Conservation (phyloP, 768 basidiomycete species). For the Boletellus emodensis region DNA sequence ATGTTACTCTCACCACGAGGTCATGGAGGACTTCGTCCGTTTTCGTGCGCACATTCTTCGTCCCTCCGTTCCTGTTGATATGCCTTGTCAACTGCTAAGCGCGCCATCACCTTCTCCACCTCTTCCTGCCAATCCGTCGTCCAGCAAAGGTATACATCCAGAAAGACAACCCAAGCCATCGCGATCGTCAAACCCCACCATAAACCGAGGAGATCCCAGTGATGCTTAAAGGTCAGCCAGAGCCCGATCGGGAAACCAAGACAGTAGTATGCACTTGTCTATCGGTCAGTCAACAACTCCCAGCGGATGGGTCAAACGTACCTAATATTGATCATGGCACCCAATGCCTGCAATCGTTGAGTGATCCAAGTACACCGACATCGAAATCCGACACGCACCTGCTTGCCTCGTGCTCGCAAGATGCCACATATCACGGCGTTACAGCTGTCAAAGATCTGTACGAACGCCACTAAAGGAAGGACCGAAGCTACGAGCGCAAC, state of each 20-base stretch:
- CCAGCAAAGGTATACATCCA: slow-evolving; percentile 41
- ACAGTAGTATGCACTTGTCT: slow-evolving; percentile 66
- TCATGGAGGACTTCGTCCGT: not conserved
- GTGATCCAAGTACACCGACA: too few species aligned
- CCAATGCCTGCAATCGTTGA: slow-evolving; percentile 48
- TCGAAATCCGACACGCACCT: slow-evolving; percentile 34
- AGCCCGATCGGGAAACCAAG: slow-evolving; percentile 81
- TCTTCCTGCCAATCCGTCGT: slow-evolving; percentile 67
- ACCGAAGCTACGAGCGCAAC: slow-evolving; percentile 50
- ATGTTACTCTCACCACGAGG: not conserved
- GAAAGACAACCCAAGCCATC: slow-evolving; percentile 15
- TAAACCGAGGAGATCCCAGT: slow-evolving; percentile 66
- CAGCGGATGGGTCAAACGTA: slow-evolving; percentile 17
- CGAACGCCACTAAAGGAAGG: slow-evolving; percentile 70
- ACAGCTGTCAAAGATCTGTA: slow-evolving; percentile 81
- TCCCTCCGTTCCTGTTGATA: not conserved
- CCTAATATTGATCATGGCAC: slow-evolving; percentile 79
- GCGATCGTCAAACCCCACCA: slow-evolving; percentile 79
- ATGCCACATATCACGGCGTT: slow-evolving; percentile 72
- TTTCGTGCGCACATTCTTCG: not conserved
- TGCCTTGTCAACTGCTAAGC: slow-evolving; percentile 46
- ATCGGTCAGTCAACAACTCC: not conserved
- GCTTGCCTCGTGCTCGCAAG: slow-evolving; percentile 78
- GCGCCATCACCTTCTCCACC: slow-evolving; percentile 54
- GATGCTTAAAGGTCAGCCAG: slow-evolving; percentile 63